Percentiles rank a stretch among this genome's conserved stretches.
phyloP scores from a whole-genome alignment of 345 rosid species.

The Alliaria petiolata region DNA sequence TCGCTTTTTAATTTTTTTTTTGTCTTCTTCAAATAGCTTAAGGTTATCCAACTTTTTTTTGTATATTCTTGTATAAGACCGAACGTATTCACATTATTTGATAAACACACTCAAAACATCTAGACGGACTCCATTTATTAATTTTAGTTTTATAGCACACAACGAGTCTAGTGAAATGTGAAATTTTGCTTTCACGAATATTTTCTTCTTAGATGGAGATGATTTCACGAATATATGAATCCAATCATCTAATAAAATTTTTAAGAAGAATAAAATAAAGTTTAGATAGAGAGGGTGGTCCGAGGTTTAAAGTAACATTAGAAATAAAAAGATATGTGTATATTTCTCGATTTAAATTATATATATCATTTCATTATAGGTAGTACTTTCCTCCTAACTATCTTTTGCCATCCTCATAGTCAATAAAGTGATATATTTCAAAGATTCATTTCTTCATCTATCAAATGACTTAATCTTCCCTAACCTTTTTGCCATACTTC shows the following conservation, averaged over 20 bases:
- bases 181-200: conserved; percentile 17
- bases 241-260: conserved; percentile 17
- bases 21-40: not conserved
- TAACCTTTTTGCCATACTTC: not conserved
- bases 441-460: conserved; percentile 17
- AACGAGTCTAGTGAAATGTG: not conserved
- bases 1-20: not conserved
- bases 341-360: not conserved
- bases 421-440: conserved; percentile 19
- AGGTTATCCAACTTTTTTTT: not conserved
- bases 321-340: not conserved
- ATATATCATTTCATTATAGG: not conserved
- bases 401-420: not conserved
- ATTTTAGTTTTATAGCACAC: not conserved
- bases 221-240: conserved; percentile 8
- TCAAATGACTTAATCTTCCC: conserved; percentile 6
- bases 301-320: conserved; percentile 8
- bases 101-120: not conserved
- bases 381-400: conserved; percentile 30
- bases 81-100: not conserved
- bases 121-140: not conserved
- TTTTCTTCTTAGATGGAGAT: conserved; percentile 6
- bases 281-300: conserved; percentile 17
- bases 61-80: not conserved
- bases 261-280: conserved; percentile 18